phyloP scores from a whole-genome alignment of 2,329 filamentous ascomycete genomes.

The Plectosphaerella plurivora region DNA sequence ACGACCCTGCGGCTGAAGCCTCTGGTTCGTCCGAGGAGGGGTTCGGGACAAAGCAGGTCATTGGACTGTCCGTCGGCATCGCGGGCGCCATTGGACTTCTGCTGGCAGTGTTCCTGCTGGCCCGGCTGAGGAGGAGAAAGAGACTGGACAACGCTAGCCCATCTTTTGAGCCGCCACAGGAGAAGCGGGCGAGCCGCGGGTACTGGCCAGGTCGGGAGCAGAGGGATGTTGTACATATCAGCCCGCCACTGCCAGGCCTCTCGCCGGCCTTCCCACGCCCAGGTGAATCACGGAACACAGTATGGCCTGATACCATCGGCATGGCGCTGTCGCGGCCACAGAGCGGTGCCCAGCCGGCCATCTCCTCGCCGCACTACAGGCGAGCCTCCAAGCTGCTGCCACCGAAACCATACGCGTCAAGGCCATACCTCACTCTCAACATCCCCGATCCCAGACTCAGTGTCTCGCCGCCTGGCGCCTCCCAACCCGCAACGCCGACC shows the following conservation, averaged over 20 bases:
- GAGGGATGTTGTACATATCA: constrained; percentile 32
- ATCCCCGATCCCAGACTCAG: constrained; percentile 22
- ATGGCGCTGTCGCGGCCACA: constrained; percentile 34
- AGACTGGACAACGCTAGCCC: neutral
- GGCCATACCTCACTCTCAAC: constrained; percentile 36
- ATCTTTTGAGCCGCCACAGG: constrained; percentile 10
- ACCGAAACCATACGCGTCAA: constrained; percentile 27
- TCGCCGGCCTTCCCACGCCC: constrained; percentile 11
- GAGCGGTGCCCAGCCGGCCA: constrained; percentile 14
- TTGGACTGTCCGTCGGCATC: constrained; percentile 10
- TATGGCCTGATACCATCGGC: constrained; percentile 33
- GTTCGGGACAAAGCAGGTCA: constrained; percentile 9
- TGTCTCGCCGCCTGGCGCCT: neutral
- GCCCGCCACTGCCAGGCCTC: constrained; percentile 31
- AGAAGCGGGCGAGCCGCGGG: neutral
- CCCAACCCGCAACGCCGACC: neutral
- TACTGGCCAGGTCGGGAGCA: neutral
- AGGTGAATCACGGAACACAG: constrained; percentile 12
- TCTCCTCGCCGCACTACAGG: constrained; percentile 13
- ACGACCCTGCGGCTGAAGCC: constrained; percentile 4
- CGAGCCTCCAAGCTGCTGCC: constrained; percentile 40
- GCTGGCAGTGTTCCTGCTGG: neutral
- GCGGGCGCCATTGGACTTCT: constrained; percentile 4
- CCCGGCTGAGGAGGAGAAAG: neutral
- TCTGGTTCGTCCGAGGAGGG: constrained; percentile 2